Evolutionary conservation across 805 yeast genomes (phyloP).

Genomic region (Maudiozyma serrabonitensis): DNA sequence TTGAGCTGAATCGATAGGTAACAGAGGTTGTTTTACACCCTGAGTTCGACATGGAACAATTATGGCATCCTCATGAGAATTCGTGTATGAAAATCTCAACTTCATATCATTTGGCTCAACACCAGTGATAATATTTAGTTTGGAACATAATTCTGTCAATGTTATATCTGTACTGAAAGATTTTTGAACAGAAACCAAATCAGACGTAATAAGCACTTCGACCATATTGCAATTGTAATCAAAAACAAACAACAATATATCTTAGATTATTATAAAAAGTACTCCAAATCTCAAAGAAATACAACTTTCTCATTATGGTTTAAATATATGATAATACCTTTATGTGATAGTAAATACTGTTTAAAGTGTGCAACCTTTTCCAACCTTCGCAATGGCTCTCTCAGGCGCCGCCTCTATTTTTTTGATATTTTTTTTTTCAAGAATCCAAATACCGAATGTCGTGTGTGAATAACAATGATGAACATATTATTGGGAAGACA

Average conservation of each 20-base stretch:
- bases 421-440: too few relatives aligned
- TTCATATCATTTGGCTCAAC: slow-evolving; percentile 22
- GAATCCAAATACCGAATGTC: too few relatives aligned
- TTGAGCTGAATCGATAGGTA: too few relatives aligned
- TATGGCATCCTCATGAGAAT: background rate
- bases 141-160: slow-evolving; percentile 14
- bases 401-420: background rate
- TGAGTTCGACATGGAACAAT: background rate
- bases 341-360: too few relatives aligned
- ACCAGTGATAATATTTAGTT: slow-evolving; percentile 21
- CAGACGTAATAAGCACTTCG: slow-evolving; percentile 10
- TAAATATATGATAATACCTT: too few relatives aligned
- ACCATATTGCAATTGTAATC: slow-evolving; percentile 1
- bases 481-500: background rate
- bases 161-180: slow-evolving; percentile 10
- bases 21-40: background rate
- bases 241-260: background rate
- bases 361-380: too few relatives aligned
- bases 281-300: too few relatives aligned
- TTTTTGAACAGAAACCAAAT: slow-evolving; percentile 14
- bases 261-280: too few relatives aligned
- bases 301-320: too few relatives aligned
- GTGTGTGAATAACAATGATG: too few relatives aligned
- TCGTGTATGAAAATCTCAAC: slow-evolving; percentile 4
- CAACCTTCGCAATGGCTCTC: too few relatives aligned